Percentiles rank a stretch among this genome's conserved stretches.
These are phyloP conservation scores for Samsoniella hepiali DNA, from an alignment of 2,329 filamentous ascomycete species.

Conservation along the genomic window DNA sequence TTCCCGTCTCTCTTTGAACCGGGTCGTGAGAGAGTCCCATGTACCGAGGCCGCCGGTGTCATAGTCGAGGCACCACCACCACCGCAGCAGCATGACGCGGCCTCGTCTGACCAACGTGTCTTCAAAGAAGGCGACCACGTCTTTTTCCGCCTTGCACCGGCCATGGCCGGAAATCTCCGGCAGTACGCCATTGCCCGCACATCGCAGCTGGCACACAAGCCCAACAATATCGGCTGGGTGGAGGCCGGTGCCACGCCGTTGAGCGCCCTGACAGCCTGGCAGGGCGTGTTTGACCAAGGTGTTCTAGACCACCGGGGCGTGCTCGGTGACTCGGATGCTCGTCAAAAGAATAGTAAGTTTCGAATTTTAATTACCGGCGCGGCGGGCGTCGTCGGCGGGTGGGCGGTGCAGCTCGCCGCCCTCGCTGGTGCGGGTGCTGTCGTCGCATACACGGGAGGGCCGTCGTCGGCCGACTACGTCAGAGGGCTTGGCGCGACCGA, in stretches of 20 bases:
- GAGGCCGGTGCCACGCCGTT: constrained; percentile 35
- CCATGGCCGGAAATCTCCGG: constrained; percentile 28
- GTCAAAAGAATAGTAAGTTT: constrained; percentile 27
- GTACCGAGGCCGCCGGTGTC: constrained; percentile 39
- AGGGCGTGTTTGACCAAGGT: constrained; percentile 36
- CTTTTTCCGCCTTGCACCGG: constrained; percentile 31
- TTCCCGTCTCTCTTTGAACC: constrained; percentile 24
- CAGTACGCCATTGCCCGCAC: constrained; percentile 32
- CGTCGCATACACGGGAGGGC: constrained; percentile 31
- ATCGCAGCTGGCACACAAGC: constrained; percentile 31
- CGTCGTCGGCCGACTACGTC: constrained; percentile 30
- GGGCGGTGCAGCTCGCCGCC: constrained; percentile 38
- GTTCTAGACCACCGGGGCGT: constrained; percentile 29
- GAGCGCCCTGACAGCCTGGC: constrained; percentile 37
- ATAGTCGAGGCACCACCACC: constrained; percentile 31
- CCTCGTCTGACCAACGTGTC: constrained; percentile 3
- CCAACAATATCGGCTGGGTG: background rate
- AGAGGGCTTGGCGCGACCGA: constrained; percentile 35
- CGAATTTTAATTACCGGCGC: constrained; percentile 40
- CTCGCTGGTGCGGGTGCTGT: constrained; percentile 34
- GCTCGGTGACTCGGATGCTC: constrained; percentile 27
- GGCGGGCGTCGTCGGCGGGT: constrained; percentile 38
- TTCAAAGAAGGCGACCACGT: constrained; percentile 37
- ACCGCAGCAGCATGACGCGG: constrained; percentile 15
- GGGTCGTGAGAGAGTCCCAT: constrained; percentile 30